Evolutionary conservation across 108 stramenopile genomes (phyloP).

Genomic region (Ochromonas danica): DNA sequence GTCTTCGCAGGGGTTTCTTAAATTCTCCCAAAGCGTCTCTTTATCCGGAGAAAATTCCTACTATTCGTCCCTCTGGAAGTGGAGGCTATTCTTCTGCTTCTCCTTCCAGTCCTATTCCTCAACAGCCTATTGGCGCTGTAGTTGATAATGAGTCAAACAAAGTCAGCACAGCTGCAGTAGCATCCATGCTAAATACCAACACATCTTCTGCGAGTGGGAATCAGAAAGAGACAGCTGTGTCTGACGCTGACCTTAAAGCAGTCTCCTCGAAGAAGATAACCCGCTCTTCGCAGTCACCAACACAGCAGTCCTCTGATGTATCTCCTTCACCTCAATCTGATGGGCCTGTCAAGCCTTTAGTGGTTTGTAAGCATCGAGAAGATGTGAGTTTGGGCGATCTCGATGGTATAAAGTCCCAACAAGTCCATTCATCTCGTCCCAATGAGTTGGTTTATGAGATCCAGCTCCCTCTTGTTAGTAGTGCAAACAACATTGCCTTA

Average conservation of each 20-base stretch:
- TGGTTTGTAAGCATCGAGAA: background rate
- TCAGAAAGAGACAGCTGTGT: background rate
- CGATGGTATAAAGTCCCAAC: background rate
- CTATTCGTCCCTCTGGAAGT: background rate
- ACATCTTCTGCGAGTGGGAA: too few relatives aligned
- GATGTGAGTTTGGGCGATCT: constrained; percentile 19
- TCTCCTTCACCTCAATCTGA: too few relatives aligned
- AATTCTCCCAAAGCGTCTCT: constrained; percentile 24
- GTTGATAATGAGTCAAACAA: too few relatives aligned
- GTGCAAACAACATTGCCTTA: constrained; percentile 32
- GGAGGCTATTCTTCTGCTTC: background rate
- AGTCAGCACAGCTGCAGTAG: too few relatives aligned
- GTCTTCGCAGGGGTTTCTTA: constrained; percentile 38
- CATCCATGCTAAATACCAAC: too few relatives aligned
- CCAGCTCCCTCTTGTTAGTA: constrained; percentile 32
- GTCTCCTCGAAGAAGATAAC: too few relatives aligned
- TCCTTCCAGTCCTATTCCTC: background rate
- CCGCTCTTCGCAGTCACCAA: too few relatives aligned
- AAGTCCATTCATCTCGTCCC: background rate
- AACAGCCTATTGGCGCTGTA: background rate
- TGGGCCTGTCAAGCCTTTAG: too few relatives aligned
- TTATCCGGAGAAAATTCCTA: background rate
- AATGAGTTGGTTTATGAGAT: constrained; percentile 40
- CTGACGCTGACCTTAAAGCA: too few relatives aligned
- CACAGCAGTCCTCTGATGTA: too few relatives aligned